Conservation (phyloP, 73 alveolate species). For the Stentor coeruleus region DNA sequence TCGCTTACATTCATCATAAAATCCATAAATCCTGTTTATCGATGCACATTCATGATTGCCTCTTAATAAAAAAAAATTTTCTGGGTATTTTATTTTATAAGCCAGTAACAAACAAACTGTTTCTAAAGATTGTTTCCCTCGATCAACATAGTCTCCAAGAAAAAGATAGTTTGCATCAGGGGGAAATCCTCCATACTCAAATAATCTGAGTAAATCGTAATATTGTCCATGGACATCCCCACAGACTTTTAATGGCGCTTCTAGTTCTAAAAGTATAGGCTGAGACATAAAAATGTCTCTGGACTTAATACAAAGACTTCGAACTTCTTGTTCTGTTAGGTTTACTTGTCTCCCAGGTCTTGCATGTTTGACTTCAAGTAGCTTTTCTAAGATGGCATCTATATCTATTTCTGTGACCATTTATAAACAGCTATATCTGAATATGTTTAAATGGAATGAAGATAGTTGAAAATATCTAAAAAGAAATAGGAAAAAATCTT, state of each 20-base stretch:
- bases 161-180: slow-evolving; percentile 36
- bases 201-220: slow-evolving; percentile 30
- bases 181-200: slow-evolving; percentile 36
- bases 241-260: slow-evolving; percentile 32
- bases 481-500: too few relatives aligned
- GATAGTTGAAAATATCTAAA: too few relatives aligned
- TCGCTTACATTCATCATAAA: slow-evolving; percentile 95
- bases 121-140: slow-evolving; percentile 36
- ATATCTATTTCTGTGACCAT: slow-evolving; percentile 55
- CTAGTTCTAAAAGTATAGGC: slow-evolving; percentile 43
- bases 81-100: slow-evolving; percentile 82
- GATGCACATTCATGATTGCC: slow-evolving; percentile 97
- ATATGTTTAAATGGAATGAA: too few relatives aligned
- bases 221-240: slow-evolving; percentile 37
- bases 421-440: too few relatives aligned
- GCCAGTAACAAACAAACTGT: slow-evolving; percentile 80
- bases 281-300: slow-evolving; percentile 38
- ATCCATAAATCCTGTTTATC: slow-evolving; percentile 92
- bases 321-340: slow-evolving; percentile 31
- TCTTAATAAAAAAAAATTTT: slow-evolving; percentile 75
- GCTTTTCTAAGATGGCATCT: slow-evolving; percentile 62
- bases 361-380: slow-evolving; percentile 72
- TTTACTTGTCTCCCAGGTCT: slow-evolving; percentile 28
- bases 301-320: slow-evolving; percentile 22
- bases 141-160: slow-evolving; percentile 46